These are phyloP conservation scores for Neodidymelliopsis sp. DNA, from an alignment of 2,329 filamentous ascomycete species.

Conservation along the genomic window DNA sequence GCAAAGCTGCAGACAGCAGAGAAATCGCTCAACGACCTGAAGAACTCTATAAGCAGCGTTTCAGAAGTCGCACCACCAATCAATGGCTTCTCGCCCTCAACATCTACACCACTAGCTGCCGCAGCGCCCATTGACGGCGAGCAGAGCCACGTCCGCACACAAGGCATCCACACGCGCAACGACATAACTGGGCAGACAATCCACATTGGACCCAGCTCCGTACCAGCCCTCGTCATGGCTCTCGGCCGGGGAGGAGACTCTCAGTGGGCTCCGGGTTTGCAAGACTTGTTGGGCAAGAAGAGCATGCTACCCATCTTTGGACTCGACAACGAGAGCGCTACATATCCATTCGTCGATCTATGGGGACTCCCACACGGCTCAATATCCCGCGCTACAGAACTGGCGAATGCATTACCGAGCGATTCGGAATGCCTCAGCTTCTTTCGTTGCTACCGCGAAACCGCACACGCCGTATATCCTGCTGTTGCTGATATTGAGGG, in stretches of 20 bases:
- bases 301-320: constrained; percentile 69
- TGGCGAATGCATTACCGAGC: constrained; percentile 65
- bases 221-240: constrained; percentile 66
- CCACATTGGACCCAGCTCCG: constrained; percentile 67
- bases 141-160: constrained; percentile 54
- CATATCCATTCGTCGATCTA: constrained; percentile 70
- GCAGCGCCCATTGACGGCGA: constrained; percentile 47
- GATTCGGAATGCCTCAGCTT: constrained; percentile 66
- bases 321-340: constrained; percentile 69
- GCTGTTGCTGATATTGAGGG: constrained; percentile 64
- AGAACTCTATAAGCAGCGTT: constrained; percentile 49
- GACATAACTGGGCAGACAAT: constrained; percentile 67
- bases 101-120: constrained; percentile 43
- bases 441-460: constrained; percentile 65
- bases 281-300: constrained; percentile 64
- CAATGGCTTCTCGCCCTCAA: constrained; percentile 45
- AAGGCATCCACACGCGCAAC: constrained; percentile 68
- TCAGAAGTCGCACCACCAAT: constrained; percentile 44
- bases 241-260: constrained; percentile 54
- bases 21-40: constrained; percentile 55
- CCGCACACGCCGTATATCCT: constrained; percentile 67
- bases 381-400: constrained; percentile 63
- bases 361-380: constrained; percentile 68
- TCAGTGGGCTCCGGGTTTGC: constrained; percentile 59
- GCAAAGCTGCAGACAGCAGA: constrained; percentile 58